Evolutionary conservation across 1,139 yeast genomes (phyloP).

Genomic region (Geotrichum carabidarum): DNA sequence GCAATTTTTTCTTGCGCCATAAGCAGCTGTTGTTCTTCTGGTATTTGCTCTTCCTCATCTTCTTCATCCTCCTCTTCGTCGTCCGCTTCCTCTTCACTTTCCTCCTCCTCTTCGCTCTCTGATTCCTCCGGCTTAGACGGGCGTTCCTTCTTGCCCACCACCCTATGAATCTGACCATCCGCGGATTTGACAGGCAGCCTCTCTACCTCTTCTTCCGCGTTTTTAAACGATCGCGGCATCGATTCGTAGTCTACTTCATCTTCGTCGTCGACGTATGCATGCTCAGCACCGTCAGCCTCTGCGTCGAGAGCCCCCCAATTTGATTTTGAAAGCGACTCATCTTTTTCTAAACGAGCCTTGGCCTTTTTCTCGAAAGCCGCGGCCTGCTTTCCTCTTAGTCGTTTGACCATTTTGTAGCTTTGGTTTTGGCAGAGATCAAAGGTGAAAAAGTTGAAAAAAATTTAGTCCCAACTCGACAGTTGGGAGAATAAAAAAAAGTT

Average conservation of each 20-base stretch:
- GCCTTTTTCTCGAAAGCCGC: conserved; percentile 27
- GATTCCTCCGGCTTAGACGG: conserved; percentile 21
- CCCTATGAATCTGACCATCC: conserved; percentile 68
- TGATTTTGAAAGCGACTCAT: conserved; percentile 23
- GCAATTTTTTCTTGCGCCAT: conserved; percentile 81
- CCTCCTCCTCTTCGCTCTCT: conserved; percentile 12
- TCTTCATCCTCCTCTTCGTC: conserved; percentile 24
- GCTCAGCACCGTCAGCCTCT: conserved; percentile 3
- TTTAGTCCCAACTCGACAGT: conserved; percentile 8
- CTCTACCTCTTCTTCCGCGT: conserved; percentile 50
- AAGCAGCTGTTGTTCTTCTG: conserved; percentile 68
- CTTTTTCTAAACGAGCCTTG: conserved; percentile 24
- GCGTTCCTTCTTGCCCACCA: conserved; percentile 35
- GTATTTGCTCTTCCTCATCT: conserved; percentile 38
- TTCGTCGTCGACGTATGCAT: conserved; percentile 8
- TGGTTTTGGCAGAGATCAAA: background rate
- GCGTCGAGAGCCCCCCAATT: conserved; percentile 25
- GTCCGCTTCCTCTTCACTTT: conserved; percentile 6
- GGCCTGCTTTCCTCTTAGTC: conserved; percentile 29
- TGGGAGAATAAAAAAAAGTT: background rate
- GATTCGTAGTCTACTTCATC: conserved; percentile 37
- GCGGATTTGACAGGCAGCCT: conserved; percentile 74
- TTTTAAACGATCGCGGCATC: conserved; percentile 30
- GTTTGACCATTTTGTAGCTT: conserved; percentile 28
- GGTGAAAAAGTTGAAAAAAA: conserved; percentile 1